phyloP scores from a whole-genome alignment of 805 yeast species.

The Suhomyces kilbournensis region DNA sequence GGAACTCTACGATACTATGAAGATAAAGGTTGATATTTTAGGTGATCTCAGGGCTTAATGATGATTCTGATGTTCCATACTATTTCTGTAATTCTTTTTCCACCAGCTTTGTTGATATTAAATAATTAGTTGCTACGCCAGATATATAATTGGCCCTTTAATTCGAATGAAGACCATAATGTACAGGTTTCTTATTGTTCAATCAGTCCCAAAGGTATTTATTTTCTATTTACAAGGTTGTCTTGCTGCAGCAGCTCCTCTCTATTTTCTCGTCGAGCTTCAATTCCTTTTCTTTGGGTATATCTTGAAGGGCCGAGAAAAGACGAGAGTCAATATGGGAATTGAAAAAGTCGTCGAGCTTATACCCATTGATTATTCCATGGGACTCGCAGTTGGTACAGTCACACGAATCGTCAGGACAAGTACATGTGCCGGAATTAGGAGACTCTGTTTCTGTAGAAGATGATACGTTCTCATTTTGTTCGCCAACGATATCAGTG shows the following conservation, averaged over 20 bases:
- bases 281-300: not conserved
- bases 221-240: not conserved
- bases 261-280: not conserved
- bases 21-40: no score
- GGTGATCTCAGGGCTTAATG: no score
- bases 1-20: no score
- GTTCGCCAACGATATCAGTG: conserved; percentile 2
- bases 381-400: conserved; percentile 45
- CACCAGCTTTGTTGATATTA: no score
- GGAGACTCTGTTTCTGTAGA: not conserved
- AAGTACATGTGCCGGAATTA: conserved; percentile 16
- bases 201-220: no score
- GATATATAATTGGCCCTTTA: no score
- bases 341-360: conserved; percentile 35
- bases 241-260: not conserved
- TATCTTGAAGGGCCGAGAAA: not conserved
- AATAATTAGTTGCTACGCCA: no score
- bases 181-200: no score
- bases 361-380: conserved; percentile 42
- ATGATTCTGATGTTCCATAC: no score
- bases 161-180: no score
- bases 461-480: not conserved
- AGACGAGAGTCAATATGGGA: conserved; percentile 1
- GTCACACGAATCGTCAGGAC: conserved; percentile 30
- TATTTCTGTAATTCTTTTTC: no score